Evolutionary conservation across 768 basidiomycete genomes (phyloP).

Genomic region (Rhodosporidiobolus sp.): DNA sequence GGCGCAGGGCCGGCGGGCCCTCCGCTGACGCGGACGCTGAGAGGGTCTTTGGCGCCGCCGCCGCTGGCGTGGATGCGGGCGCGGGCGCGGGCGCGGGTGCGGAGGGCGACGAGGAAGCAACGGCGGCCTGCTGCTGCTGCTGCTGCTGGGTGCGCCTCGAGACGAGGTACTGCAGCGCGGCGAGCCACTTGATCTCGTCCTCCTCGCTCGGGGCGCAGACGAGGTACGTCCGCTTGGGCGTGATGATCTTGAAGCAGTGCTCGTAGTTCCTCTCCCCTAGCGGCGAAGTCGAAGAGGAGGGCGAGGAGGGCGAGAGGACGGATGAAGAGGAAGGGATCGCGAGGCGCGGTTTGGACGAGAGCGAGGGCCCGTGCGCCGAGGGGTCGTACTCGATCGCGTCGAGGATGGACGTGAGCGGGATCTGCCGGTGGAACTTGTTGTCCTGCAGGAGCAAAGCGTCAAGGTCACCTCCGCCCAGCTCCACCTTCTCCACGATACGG

Average conservation of each 20-base stretch:
- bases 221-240: conserved; percentile 81
- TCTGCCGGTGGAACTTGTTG: conserved; percentile 78
- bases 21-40: neutral
- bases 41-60: conserved; percentile 9
- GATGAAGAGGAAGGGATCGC: too few relatives aligned
- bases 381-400: conserved; percentile 84
- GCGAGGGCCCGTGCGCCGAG: conserved; percentile 45
- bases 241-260: conserved; percentile 89
- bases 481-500: neutral
- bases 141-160: conserved; percentile 10
- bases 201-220: conserved; percentile 94
- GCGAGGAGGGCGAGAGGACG: neutral
- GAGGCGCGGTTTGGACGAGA: conserved; percentile 4
- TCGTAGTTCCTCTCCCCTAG: conserved; percentile 54
- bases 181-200: conserved; percentile 97
- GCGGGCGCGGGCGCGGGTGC: neutral
- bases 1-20: neutral
- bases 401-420: conserved; percentile 77
- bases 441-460: conserved; percentile 59
- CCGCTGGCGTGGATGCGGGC: neutral
- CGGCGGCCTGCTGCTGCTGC: too few relatives aligned
- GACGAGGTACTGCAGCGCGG: conserved; percentile 86
- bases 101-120: neutral
- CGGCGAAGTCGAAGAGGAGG: neutral
- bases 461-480: too few relatives aligned